Percentiles rank a stretch among this genome's conserved stretches.
Evolutionary conservation across 2,329 filamentous ascomycete genomes (phyloP).

Genomic region (Epichloe festucae): DNA sequence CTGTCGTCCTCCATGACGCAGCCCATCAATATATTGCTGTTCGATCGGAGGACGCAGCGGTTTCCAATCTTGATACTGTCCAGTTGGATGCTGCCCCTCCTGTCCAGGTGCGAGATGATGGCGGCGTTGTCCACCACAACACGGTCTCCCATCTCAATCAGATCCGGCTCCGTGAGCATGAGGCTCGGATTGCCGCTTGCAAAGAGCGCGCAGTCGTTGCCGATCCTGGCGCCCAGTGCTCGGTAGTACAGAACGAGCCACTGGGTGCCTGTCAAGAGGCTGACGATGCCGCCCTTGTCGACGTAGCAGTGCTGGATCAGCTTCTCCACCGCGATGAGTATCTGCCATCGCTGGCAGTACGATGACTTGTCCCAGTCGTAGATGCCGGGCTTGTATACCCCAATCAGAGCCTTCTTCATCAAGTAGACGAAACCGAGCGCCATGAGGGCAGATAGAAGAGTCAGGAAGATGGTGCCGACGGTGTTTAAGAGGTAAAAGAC

Average conservation of each 20-base stretch:
- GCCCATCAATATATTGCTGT: constrained; percentile 37
- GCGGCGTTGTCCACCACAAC: constrained; percentile 42
- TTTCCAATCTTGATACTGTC: constrained; percentile 37
- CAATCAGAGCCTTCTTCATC: constrained; percentile 39
- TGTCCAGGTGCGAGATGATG: constrained; percentile 43
- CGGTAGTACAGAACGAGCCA: constrained; percentile 41
- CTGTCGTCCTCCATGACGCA: constrained; percentile 33
- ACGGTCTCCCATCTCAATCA: constrained; percentile 38
- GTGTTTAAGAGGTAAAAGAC: constrained; percentile 29
- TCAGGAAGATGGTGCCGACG: constrained; percentile 27
- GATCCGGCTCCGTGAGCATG: constrained; percentile 44
- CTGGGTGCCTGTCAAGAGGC: constrained; percentile 38
- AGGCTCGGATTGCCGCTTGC: constrained; percentile 38
- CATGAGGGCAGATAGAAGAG: constrained; percentile 27
- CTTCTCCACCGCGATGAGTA: constrained; percentile 38
- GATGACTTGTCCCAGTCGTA: constrained; percentile 44
- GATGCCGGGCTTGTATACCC: constrained; percentile 35
- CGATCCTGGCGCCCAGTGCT: constrained; percentile 38
- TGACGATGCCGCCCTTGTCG: constrained; percentile 32
- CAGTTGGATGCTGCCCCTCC: constrained; percentile 40
- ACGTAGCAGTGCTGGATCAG: constrained; percentile 37
- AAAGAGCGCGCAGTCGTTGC: constrained; percentile 41
- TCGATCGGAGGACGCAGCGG: constrained; percentile 38
- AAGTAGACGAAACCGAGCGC: constrained; percentile 30
- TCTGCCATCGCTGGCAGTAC: constrained; percentile 47